Base-by-base conservation (phyloP, 805 yeast species). In the Middelhovenomyces tepae region DNA sequence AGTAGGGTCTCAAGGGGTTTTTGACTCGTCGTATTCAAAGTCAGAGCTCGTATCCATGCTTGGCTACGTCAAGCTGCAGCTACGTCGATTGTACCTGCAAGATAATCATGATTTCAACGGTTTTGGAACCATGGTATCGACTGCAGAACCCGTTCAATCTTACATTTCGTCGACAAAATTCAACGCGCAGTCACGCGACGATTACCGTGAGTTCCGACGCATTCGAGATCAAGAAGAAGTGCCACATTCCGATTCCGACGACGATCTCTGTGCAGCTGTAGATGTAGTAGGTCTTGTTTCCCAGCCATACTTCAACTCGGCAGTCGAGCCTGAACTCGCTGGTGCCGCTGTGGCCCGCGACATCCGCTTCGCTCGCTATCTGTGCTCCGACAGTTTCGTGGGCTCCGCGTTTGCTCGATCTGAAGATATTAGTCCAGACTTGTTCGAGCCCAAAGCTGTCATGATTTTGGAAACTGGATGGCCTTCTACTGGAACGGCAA, bases 381-480 rank as follows among this genome's bases (percentile, higher is more conserved):
- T 65, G 30, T 83, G 94, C 60, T 44, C 48, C 4, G 42, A 62
- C 68, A 14, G 23, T 4, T 46, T 46, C 22, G 32, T 46, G 11
- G 47, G 50, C 11, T 21, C 42, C 7, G 45, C 47, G 5, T 44
- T 38, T 28, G 24, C 24, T n/a, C 21, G 27, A 5, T 15, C 13
- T 5, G 37, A 21, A 11, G 33, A 28, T 19, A 15, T 15, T 20
- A 15, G 13, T 8, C 16, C 24, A 20, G 15, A 18, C 17, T n/a
- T 21, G n/a, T 21, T 11, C 31, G 16, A 22, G 5, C 14, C 14
- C 4, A 36, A 29, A 10, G 44, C 42, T 20, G 82, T 81, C 35
- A 62, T 78, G 45, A 71, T 83, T 48, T 73, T 81, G 38, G 94
- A 84, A 66, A 68, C 91, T 35, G 95, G 95, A 36, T 84, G 94